Conservation (phyloP, 2,329 filamentous ascomycete genomes). For the Nemania sp. region DNA sequence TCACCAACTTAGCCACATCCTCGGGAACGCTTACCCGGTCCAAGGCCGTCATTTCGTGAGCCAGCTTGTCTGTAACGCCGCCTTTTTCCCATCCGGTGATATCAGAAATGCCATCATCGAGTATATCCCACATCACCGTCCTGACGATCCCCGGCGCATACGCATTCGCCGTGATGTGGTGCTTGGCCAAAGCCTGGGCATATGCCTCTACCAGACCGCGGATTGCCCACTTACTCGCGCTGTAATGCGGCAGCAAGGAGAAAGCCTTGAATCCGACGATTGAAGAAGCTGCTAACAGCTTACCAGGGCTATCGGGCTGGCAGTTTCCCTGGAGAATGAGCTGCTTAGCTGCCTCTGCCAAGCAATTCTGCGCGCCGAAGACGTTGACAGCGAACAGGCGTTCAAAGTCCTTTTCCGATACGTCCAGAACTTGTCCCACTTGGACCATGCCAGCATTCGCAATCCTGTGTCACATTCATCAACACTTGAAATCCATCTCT, state of each 20-base stretch:
- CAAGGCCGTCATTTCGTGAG: slow-evolving; percentile 57
- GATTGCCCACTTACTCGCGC: slow-evolving; percentile 68
- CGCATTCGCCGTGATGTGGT: slow-evolving; percentile 69
- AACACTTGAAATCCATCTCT: neutral
- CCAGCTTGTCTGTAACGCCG: slow-evolving; percentile 60
- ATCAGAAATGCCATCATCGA: slow-evolving; percentile 63
- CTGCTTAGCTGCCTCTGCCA: slow-evolving; percentile 64
- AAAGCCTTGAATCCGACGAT: slow-evolving; percentile 66
- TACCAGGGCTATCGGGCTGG: slow-evolving; percentile 42
- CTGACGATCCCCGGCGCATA: slow-evolving; percentile 72
- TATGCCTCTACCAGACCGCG: slow-evolving; percentile 68
- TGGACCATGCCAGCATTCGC: slow-evolving; percentile 67
- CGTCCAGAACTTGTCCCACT: slow-evolving; percentile 58
- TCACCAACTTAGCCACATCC: slow-evolving; percentile 67
- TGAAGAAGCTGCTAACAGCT: slow-evolving; percentile 57
- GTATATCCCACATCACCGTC: slow-evolving; percentile 70
- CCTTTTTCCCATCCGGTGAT: slow-evolving; percentile 55
- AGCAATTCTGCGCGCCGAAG: slow-evolving; percentile 67
- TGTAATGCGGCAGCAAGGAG: slow-evolving; percentile 64
- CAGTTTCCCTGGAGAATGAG: slow-evolving; percentile 64
- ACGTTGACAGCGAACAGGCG: slow-evolving; percentile 69
- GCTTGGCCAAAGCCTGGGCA: slow-evolving; percentile 66
- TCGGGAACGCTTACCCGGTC: slow-evolving; percentile 63
- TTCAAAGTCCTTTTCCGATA: slow-evolving; percentile 60
- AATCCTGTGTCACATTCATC: slow-evolving; percentile 45